Conservation (phyloP, 441 rosid genomes). For the Daphne laureola region DNA sequence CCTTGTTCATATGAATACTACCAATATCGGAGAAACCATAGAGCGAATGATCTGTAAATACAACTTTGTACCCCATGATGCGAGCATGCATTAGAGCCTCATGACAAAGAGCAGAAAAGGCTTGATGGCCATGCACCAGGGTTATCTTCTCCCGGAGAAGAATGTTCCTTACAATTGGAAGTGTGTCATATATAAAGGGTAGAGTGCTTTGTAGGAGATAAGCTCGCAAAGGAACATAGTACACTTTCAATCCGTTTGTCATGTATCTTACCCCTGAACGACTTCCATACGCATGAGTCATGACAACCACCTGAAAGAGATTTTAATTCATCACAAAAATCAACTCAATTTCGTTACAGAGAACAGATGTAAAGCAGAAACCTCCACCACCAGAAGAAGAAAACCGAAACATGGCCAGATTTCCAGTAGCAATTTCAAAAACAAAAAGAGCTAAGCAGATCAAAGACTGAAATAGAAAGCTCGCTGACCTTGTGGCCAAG, state of each 20-base stretch:
- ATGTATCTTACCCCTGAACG: conserved; percentile 83
- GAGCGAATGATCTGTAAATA: conserved; percentile 89
- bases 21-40: conserved; percentile 95
- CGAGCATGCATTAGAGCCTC: conserved; percentile 95
- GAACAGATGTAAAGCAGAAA: background rate
- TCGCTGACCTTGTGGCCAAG: conserved; percentile 90
- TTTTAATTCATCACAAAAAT: conserved; percentile 1
- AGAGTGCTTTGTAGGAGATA: conserved; percentile 73
- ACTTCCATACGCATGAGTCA: conserved; percentile 94
- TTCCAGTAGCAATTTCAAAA: too few species aligned
- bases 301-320: conserved; percentile 68
- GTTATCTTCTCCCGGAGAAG: conserved; percentile 76
- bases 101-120: conserved; percentile 96
- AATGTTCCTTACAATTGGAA: conserved; percentile 67
- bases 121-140: conserved; percentile 92
- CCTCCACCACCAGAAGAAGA: too few species aligned
- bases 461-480: background rate
- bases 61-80: conserved; percentile 87
- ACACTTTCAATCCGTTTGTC: conserved; percentile 81
- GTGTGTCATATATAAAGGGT: conserved; percentile 68
- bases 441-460: background rate
- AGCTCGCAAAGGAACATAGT: conserved; percentile 78
- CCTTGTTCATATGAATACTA: conserved; percentile 97
- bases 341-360: background rate
- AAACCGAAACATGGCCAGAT: too few species aligned